phyloP scores from a whole-genome alignment of 2,329 filamentous ascomycete species.

The Pseudogymnoascus sp. region DNA sequence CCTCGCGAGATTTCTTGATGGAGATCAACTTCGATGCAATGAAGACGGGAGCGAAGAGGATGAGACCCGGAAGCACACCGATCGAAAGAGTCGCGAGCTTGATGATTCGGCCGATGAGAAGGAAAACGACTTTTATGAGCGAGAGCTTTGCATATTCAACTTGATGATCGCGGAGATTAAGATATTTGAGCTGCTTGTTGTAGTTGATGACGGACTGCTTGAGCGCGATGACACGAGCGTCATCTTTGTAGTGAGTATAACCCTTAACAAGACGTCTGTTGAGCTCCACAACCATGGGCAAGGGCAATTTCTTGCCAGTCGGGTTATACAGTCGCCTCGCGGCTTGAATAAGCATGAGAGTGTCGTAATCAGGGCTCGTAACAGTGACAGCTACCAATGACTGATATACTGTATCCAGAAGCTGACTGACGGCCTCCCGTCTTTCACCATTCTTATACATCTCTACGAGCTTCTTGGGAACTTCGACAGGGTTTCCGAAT shows the following conservation, averaged over 20 bases:
- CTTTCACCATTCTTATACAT: conserved; percentile 77
- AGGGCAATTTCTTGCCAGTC: conserved; percentile 83
- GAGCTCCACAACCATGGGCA: conserved; percentile 88
- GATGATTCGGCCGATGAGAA: conserved; percentile 68
- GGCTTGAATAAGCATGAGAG: conserved; percentile 92
- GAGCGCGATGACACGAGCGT: conserved; percentile 70
- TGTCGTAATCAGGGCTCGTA: conserved; percentile 88
- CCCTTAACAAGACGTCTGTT: conserved; percentile 86
- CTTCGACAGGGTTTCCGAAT: conserved; percentile 82
- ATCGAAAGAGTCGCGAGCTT: conserved; percentile 72
- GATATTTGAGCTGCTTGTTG: conserved; percentile 75
- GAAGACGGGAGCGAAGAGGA: conserved; percentile 85
- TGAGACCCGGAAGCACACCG: conserved; percentile 74
- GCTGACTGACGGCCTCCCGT: conserved; percentile 75
- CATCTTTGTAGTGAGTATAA: conserved; percentile 87
- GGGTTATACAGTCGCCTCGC: conserved; percentile 89
- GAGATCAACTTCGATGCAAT: conserved; percentile 77
- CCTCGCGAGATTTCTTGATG: conserved; percentile 71
- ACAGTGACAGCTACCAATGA: conserved; percentile 82
- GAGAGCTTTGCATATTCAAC: conserved; percentile 86
- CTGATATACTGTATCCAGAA: conserved; percentile 81
- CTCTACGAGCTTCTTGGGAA: conserved; percentile 72
- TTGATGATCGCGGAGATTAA: conserved; percentile 89
- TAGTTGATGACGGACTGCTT: conserved; percentile 72
- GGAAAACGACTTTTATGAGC: conserved; percentile 63